Conservation (phyloP, 108 stramenopile species). For the Ochromonas danica region DNA sequence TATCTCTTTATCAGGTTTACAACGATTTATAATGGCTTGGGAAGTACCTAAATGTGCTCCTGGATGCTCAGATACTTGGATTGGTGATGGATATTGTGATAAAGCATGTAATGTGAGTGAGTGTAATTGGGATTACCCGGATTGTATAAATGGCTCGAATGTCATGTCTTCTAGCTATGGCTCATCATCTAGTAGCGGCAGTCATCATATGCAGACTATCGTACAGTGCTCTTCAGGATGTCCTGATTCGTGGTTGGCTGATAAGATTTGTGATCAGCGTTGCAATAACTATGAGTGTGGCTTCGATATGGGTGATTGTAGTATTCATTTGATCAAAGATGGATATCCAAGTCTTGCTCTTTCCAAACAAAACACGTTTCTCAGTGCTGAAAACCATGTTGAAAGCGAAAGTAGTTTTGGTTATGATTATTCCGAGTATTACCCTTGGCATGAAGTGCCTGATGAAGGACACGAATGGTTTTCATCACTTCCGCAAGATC, state of each 20-base stretch:
- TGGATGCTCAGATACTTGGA: constrained; percentile 54
- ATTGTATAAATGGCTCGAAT: constrained; percentile 41
- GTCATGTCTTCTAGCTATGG: not conserved
- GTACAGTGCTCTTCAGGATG: not conserved
- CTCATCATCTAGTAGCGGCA: too few relatives aligned
- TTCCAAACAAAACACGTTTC: too few relatives aligned
- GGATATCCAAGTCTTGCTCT: not conserved
- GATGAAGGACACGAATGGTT: too few relatives aligned
- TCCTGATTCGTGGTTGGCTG: constrained; percentile 32
- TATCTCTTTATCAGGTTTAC: constrained; percentile 20
- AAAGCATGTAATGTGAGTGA: constrained; percentile 42
- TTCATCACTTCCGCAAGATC: too few relatives aligned
- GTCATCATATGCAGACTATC: not conserved
- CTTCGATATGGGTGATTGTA: constrained; percentile 30
- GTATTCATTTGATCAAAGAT: not conserved
- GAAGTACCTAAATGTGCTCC: constrained; percentile 52
- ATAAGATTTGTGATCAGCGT: constrained; percentile 29
- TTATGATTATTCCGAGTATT: too few relatives aligned
- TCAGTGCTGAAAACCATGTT: too few relatives aligned
- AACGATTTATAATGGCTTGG: constrained; percentile 41
- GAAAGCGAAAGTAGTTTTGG: too few relatives aligned
- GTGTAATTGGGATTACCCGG: constrained; percentile 49
- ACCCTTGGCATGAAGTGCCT: too few relatives aligned
- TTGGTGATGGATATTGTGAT: constrained; percentile 63
- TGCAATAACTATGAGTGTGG: constrained; percentile 27